Evolutionary conservation across 2,329 filamentous ascomycete species (phyloP).

Genomic region (Fusarium falciforme): DNA sequence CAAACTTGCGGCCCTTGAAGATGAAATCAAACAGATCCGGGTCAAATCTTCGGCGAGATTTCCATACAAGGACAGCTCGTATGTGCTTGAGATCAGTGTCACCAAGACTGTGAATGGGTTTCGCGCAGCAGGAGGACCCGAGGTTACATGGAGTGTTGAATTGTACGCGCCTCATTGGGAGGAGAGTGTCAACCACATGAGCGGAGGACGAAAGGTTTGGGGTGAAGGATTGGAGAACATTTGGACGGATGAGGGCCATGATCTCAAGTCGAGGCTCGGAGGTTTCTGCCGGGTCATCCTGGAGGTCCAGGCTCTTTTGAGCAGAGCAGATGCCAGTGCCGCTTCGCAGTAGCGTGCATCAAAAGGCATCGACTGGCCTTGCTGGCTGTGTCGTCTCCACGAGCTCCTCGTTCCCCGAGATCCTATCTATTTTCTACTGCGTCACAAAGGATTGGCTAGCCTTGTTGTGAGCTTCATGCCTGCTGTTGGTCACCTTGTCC

Average conservation of each 20-base stretch:
- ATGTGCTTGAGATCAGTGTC: conserved; percentile 48
- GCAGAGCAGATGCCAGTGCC: conserved; percentile 19
- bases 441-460: not conserved
- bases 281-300: conserved; percentile 48
- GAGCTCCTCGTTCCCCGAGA: not conserved
- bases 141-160: conserved; percentile 47
- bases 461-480: conserved; percentile 24
- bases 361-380: conserved; percentile 6
- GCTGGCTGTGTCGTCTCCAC: conserved; percentile 4
- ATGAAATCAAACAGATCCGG: conserved; percentile 31
- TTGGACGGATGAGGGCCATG: conserved; percentile 46
- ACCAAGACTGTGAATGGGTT: conserved; percentile 44
- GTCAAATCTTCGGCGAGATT: conserved; percentile 45
- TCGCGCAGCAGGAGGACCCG: conserved; percentile 24
- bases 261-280: conserved; percentile 43
- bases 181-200: conserved; percentile 48
- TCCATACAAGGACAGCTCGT: conserved; percentile 47
- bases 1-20: conserved; percentile 12
- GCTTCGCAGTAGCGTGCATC: conserved; percentile 11
- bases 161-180: conserved; percentile 52
- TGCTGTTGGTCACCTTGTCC: conserved; percentile 38
- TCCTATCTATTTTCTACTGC: conserved; percentile 8
- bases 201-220: conserved; percentile 45
- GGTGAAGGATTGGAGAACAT: conserved; percentile 45
- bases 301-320: conserved; percentile 46